These are phyloP conservation scores for Fraxinus platypoda DNA, from an alignment of 305 asterid genomes.

Conservation along the genomic window DNA sequence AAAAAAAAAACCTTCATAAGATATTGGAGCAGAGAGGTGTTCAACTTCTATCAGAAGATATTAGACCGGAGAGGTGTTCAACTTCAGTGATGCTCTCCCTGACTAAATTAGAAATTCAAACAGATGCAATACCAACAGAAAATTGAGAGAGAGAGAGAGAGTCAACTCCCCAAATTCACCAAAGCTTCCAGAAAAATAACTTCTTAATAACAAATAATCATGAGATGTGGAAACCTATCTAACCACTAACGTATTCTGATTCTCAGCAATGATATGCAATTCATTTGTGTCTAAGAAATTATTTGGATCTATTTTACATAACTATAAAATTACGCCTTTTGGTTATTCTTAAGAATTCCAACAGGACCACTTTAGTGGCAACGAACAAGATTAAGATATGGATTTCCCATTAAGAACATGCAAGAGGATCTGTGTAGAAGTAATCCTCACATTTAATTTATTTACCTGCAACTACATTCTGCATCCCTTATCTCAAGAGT, in stretches of 20 bases:
- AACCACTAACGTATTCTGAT: not conserved
- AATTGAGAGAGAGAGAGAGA: not conserved
- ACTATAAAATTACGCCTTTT: not conserved
- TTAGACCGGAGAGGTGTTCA: not conserved
- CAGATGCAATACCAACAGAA: not conserved
- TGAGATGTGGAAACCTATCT: not conserved
- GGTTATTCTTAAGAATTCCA: not conserved
- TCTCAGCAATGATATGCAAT: not conserved
- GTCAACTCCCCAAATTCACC: not conserved
- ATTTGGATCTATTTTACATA: not conserved
- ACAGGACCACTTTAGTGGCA: not conserved
- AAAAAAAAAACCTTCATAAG: conserved; percentile 12
- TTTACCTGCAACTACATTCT: not conserved
- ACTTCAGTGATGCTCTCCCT: not conserved
- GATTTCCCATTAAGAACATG: not conserved
- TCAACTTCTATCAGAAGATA: conserved; percentile 15
- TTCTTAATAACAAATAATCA: not conserved
- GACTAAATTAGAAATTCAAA: not conserved
- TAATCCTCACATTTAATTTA: not conserved
- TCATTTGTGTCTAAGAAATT: not conserved
- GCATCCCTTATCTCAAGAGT: not conserved
- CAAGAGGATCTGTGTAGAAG: not conserved
- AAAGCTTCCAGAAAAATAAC: not conserved
- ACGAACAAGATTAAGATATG: not conserved
- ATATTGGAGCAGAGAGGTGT: conserved; percentile 1